These are phyloP conservation scores for Ceratobasidium sp. DNA, from an alignment of 1,284 basidiomycete genomes.

Conservation along the genomic window DNA sequence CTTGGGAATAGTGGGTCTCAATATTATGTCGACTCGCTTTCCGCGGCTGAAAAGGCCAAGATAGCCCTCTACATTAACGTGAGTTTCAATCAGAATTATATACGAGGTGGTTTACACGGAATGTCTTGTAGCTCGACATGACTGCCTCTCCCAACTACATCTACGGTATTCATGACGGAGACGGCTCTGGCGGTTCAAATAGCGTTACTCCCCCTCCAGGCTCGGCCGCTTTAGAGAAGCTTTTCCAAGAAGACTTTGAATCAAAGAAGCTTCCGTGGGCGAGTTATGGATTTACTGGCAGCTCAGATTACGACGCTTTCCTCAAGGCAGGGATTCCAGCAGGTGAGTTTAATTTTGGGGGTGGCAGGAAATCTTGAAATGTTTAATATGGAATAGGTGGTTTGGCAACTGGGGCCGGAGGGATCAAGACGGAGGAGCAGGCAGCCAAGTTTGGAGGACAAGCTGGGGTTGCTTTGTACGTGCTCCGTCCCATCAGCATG, in stretches of 20 bases:
- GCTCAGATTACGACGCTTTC: constrained; percentile 34
- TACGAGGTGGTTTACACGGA: not conserved
- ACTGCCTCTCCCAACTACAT: constrained; percentile 31
- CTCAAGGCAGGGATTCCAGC: constrained; percentile 35
- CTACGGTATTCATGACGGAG: constrained; percentile 31
- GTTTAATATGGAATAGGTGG: constrained; percentile 4
- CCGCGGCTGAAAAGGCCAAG: constrained; percentile 18
- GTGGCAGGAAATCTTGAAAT: not conserved
- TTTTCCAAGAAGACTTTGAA: constrained; percentile 34
- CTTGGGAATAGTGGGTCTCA: constrained; percentile 13
- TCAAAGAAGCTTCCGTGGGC: constrained; percentile 28
- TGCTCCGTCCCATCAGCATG: not conserved
- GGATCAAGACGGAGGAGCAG: constrained; percentile 26
- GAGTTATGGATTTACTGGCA: constrained; percentile 10
- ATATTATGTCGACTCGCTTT: constrained; percentile 35
- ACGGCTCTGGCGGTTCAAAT: constrained; percentile 16
- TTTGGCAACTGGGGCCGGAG: constrained; percentile 28
- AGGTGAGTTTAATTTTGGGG: constrained; percentile 14
- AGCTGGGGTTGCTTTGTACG: constrained; percentile 29
- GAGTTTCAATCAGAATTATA: not conserved
- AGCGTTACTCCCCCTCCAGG: constrained; percentile 18
- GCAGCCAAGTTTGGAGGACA: constrained; percentile 31
- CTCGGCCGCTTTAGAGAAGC: constrained; percentile 27
- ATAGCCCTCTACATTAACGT: constrained; percentile 32
- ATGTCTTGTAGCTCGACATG: constrained; percentile 21